Percentiles rank a stretch among this genome's conserved stretches.
These are phyloP conservation scores for Elsinoe ampelina DNA, from an alignment of 2,329 filamentous ascomycete genomes.

Conservation along the genomic window DNA sequence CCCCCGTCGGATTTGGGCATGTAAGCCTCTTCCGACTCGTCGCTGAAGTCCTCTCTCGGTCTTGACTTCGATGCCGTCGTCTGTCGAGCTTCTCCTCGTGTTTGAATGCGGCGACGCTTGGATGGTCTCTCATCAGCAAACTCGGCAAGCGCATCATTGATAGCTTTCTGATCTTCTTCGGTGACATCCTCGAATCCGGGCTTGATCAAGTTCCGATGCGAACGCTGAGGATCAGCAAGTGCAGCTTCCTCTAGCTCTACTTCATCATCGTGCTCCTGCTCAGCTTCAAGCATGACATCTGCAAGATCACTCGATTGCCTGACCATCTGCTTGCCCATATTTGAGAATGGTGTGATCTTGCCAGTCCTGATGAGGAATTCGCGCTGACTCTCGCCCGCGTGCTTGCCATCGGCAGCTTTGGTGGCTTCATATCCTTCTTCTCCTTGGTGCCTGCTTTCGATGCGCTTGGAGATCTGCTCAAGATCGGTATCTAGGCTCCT, in stretches of 20 bases:
- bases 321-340: slow-evolving; percentile 56
- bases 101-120: slow-evolving; percentile 34
- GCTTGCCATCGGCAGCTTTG: slow-evolving; percentile 36
- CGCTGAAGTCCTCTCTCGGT: slow-evolving; percentile 19
- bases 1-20: slow-evolving; percentile 32
- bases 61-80: slow-evolving; percentile 14
- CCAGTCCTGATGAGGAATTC: slow-evolving; percentile 91
- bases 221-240: slow-evolving; percentile 29
- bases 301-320: slow-evolving; percentile 61
- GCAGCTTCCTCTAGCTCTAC: slow-evolving; percentile 28
- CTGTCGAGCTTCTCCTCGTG: slow-evolving; percentile 17
- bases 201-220: slow-evolving; percentile 40
- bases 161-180: slow-evolving; percentile 17
- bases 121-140: slow-evolving; percentile 30
- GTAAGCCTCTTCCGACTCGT: slow-evolving; percentile 34
- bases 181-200: slow-evolving; percentile 37
- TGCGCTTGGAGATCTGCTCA: slow-evolving; percentile 68
- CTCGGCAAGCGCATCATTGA: slow-evolving; percentile 17
- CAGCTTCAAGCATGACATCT: slow-evolving; percentile 70
- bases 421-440: slow-evolving; percentile 27
- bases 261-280: slow-evolving; percentile 54
- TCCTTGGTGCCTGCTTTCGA: slow-evolving; percentile 61
- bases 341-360: slow-evolving; percentile 93
- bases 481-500: slow-evolving; percentile 61
- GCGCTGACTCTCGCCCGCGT: slow-evolving; percentile 72